Evolutionary conservation across 75 land plant genomes (phyloP).

Genomic region (Chamaecyparis obtusa): DNA sequence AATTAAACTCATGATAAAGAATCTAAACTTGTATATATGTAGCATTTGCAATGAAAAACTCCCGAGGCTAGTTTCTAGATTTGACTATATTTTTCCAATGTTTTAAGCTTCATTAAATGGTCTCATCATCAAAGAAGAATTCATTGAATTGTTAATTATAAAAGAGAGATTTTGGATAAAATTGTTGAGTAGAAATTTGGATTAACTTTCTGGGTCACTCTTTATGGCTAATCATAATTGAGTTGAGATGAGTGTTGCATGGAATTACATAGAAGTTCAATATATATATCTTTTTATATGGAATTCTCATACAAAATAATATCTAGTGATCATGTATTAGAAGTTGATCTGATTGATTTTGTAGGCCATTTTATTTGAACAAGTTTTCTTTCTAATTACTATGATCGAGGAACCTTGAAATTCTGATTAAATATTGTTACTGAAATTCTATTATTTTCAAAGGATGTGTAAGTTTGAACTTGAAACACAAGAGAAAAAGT

Average conservation of each 20-base stretch:
- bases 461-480: slow-evolving; percentile 56
- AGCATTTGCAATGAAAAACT: no score
- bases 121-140: no score
- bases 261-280: neutral
- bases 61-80: no score
- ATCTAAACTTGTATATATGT: neutral
- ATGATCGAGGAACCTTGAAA: neutral
- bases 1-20: neutral
- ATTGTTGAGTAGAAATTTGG: no score
- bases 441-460: slow-evolving; percentile 45
- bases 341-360: neutral
- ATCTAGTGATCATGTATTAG: neutral
- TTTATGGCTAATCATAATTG: no score
- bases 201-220: no score
- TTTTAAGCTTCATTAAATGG: no score
- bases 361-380: neutral
- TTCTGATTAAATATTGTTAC: neutral
- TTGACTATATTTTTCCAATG: no score
- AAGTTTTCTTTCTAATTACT: neutral
- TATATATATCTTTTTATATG: neutral
- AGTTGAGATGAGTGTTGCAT: no score
- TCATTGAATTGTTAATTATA: no score
- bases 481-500: slow-evolving; percentile 70
- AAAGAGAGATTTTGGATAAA: neutral
- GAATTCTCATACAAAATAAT: neutral